Evolutionary conservation across 768 basidiomycete genomes (phyloP).

Genomic region (Boletellus ananas): DNA sequence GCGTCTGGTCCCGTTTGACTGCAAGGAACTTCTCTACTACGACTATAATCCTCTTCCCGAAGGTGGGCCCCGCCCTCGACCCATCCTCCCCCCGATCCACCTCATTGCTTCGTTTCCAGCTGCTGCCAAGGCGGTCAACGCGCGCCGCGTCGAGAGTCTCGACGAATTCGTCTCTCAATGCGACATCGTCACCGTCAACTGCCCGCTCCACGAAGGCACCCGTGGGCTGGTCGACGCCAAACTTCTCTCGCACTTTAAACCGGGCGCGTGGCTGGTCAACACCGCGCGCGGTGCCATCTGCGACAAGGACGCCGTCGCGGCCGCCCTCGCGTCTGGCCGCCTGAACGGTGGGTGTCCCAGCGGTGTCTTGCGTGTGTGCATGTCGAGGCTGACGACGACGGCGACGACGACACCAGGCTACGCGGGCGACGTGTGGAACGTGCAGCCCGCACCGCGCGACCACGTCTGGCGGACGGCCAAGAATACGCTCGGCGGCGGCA

Average conservation of each 20-base stretch:
- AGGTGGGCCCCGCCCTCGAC: conserved; percentile 33
- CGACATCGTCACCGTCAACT: conserved; percentile 80
- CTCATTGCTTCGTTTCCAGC: conserved; percentile 29
- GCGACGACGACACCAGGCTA: conserved; percentile 9
- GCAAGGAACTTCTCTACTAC: conserved; percentile 86
- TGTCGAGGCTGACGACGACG: too few species aligned
- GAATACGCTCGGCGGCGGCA: conserved; percentile 77
- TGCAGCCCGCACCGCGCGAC: conserved; percentile 80
- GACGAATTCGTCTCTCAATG: conserved; percentile 59
- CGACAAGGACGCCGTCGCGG: conserved; percentile 74
- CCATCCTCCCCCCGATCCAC: background rate
- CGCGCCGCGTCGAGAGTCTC: conserved; percentile 72
- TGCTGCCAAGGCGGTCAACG: conserved; percentile 62
- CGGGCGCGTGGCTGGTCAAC: conserved; percentile 88
- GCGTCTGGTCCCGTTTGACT: conserved; percentile 74
- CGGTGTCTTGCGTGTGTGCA: background rate
- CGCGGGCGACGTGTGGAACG: conserved; percentile 72
- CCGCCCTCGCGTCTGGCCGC: conserved; percentile 69
- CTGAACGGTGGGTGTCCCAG: conserved; percentile 47
- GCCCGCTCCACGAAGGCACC: conserved; percentile 81
- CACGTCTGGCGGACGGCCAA: conserved; percentile 82
- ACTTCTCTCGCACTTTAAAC: conserved; percentile 79
- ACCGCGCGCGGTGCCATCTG: conserved; percentile 89
- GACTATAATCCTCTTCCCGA: conserved; percentile 72
- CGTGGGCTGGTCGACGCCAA: conserved; percentile 75